Percentiles rank a stretch among this genome's conserved stretches.
phyloP scores from a whole-genome alignment of 164 flowering plant species.

The Litsea cubeba region DNA sequence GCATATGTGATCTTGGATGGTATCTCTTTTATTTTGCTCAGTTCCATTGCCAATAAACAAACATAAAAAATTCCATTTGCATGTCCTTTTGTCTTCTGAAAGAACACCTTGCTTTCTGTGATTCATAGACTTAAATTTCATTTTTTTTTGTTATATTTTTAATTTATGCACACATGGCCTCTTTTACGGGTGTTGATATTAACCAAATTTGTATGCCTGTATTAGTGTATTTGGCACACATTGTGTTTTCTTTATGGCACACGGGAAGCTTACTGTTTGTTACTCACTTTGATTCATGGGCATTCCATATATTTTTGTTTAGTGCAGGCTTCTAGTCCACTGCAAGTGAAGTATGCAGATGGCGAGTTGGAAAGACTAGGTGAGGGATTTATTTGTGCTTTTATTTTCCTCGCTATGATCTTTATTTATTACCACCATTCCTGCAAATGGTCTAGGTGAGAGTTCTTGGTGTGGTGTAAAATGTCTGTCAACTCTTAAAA shows the following conservation, averaged over 20 bases:
- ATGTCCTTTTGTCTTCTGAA: too few species aligned
- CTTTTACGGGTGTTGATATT: not conserved
- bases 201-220: not conserved
- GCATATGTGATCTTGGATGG: too few species aligned
- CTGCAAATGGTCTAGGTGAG: not conserved
- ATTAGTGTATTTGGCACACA: not conserved
- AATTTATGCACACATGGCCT: not conserved
- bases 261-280: not conserved
- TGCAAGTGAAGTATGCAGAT: conserved; percentile 99
- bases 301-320: conserved; percentile 18
- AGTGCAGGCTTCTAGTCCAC: conserved; percentile 90
- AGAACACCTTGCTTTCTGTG: not conserved
- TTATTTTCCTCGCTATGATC: not conserved
- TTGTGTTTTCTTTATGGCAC: not conserved
- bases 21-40: too few species aligned
- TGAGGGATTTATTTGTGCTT: conserved; percentile 17
- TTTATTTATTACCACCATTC: not conserved
- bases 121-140: not conserved
- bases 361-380: conserved; percentile 99
- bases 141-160: not conserved
- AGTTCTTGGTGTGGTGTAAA: not conserved
- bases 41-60: too few species aligned
- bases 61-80: too few species aligned
- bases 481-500: not conserved
- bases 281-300: not conserved